A percentile compares a stretch with the other conserved stretches of the same genome.
phyloP scores from a whole-genome alignment of 2,329 filamentous ascomycete species.

The Claviceps sp. region DNA sequence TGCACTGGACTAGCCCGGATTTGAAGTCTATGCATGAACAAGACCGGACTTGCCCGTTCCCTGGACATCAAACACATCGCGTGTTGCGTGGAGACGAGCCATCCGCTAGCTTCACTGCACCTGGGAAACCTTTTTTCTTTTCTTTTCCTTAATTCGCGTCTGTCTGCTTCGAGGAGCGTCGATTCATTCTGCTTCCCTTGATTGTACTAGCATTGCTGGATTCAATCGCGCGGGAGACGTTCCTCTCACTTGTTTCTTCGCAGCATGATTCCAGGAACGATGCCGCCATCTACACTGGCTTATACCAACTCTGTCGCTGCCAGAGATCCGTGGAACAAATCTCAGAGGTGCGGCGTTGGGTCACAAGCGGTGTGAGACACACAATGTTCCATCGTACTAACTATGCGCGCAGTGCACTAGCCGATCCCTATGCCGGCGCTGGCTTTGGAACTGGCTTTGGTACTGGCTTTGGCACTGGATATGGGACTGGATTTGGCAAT shows the following conservation, averaged over 20 bases:
- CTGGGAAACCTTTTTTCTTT: neutral
- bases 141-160: neutral
- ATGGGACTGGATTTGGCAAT: constrained; percentile 6
- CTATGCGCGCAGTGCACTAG: constrained; percentile 15
- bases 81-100: neutral
- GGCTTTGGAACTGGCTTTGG: constrained; percentile 16
- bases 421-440: constrained; percentile 18
- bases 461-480: too few species aligned
- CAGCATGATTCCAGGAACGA: constrained; percentile 25
- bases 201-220: neutral
- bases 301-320: constrained; percentile 33
- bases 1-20: constrained; percentile 2
- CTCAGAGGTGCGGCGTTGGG: constrained; percentile 34
- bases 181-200: neutral
- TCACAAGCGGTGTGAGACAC: constrained; percentile 4
- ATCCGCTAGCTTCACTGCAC: neutral
- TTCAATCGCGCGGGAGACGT: neutral
- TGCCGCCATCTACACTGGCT: constrained; percentile 34
- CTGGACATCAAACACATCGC: neutral
- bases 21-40: neutral
- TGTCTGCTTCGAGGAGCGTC: neutral
- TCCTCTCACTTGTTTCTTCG: neutral
- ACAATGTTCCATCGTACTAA: constrained; percentile 10
- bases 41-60: neutral
- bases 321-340: constrained; percentile 35